Evolutionary conservation across 139 green algal genomes (phyloP).

Genomic region (Tetradesmus obliquus): DNA sequence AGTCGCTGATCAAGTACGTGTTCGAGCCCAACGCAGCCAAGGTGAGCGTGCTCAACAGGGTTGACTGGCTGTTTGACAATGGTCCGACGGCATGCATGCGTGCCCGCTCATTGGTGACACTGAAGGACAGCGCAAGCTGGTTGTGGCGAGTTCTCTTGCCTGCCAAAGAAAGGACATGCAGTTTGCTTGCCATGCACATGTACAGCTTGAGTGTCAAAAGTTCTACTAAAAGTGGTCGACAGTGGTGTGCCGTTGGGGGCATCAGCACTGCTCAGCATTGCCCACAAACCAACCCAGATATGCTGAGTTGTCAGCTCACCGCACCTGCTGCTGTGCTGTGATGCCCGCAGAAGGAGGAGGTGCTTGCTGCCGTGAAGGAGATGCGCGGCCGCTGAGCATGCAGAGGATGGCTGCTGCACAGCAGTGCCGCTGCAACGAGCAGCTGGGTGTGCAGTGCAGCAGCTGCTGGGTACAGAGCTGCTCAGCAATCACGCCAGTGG

Average conservation of each 20-base stretch:
- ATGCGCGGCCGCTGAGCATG: slow-evolving; percentile 64
- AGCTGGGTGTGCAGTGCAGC: background rate
- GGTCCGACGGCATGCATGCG: background rate
- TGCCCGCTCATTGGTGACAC: background rate
- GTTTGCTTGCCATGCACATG: too few relatives aligned
- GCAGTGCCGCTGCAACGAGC: background rate
- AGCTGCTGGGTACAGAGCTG: background rate
- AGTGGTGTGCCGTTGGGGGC: background rate
- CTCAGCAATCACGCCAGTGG: background rate
- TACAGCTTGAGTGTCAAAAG: too few relatives aligned
- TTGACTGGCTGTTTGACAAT: too few relatives aligned
- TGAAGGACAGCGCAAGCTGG: background rate
- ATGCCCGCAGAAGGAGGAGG: slow-evolving; percentile 69
- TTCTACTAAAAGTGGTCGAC: background rate
- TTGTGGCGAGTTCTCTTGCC: background rate
- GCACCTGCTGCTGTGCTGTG: background rate
- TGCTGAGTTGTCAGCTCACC: background rate
- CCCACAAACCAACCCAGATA: too few relatives aligned
- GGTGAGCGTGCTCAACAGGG: slow-evolving; percentile 41
- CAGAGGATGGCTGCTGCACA: background rate
- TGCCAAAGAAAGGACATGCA: background rate
- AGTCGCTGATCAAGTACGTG: slow-evolving; percentile 96
- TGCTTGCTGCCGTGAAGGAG: slow-evolving; percentile 56
- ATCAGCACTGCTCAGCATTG: background rate
- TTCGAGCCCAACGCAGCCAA: slow-evolving; percentile 77